phyloP scores from a whole-genome alignment of 164 flowering plant genomes.

The Dillenia turbinata region DNA sequence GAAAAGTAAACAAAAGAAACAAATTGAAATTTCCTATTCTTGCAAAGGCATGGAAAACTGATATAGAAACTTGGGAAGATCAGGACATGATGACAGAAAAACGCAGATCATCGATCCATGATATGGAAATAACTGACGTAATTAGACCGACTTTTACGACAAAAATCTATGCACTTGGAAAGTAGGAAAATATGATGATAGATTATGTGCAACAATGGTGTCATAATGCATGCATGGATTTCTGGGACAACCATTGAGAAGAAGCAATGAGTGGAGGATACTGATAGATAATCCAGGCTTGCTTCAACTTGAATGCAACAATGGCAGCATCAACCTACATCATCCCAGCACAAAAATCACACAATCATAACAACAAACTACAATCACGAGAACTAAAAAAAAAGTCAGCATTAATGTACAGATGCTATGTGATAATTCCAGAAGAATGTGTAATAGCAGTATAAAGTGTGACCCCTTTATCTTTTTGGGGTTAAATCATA shows the following conservation, averaged over 20 bases:
- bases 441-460: too few relatives aligned
- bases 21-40: too few relatives aligned
- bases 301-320: constrained; percentile 71
- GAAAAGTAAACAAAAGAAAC: too few relatives aligned
- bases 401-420: too few relatives aligned
- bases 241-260: constrained; percentile 60
- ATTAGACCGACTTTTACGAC: background rate
- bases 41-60: too few relatives aligned
- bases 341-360: background rate
- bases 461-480: too few relatives aligned
- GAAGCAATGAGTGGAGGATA: constrained; percentile 66
- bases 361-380: background rate
- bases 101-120: background rate
- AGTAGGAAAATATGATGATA: background rate
- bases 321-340: constrained; percentile 94
- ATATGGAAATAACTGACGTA: background rate
- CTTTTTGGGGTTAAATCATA: too few relatives aligned
- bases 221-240: too few relatives aligned
- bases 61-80: background rate
- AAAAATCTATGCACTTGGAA: background rate
- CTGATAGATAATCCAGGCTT: constrained; percentile 58
- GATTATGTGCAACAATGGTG: too few relatives aligned
- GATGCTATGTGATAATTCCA: too few relatives aligned
- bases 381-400: background rate
- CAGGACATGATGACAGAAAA: background rate